phyloP scores from a whole-genome alignment of 768 basidiomycete genomes.

The Leucosporidium creatinivorum region DNA sequence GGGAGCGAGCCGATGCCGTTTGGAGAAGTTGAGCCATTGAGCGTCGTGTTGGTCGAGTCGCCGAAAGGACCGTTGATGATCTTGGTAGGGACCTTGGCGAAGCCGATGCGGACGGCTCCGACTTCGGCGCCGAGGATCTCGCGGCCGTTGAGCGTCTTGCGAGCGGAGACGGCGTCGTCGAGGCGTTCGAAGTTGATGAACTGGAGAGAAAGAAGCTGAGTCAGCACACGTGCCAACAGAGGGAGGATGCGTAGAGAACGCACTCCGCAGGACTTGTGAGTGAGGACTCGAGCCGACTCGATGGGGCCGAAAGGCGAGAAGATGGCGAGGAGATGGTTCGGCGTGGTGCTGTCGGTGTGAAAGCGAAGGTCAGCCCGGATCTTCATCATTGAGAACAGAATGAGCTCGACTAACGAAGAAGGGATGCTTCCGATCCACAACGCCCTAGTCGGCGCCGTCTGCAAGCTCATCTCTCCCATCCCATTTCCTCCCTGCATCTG shows the following conservation, averaged over 20 bases:
- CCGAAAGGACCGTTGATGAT: constrained; percentile 8
- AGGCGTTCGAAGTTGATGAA: constrained; percentile 93
- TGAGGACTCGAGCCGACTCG: constrained; percentile 89
- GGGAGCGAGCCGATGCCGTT: constrained; percentile 20
- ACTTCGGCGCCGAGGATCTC: constrained; percentile 95
- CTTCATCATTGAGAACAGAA: not conserved
- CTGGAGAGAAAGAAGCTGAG: constrained; percentile 6
- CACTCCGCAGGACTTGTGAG: constrained; percentile 87
- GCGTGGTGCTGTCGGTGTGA: constrained; percentile 60
- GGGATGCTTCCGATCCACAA: constrained; percentile 98
- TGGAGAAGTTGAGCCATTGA: constrained; percentile 3
- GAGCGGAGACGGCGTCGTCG: constrained; percentile 90
- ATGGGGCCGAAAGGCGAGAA: constrained; percentile 97
- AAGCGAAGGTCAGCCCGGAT: too few relatives aligned
- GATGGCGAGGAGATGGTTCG: constrained; percentile 86
- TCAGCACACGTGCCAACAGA: not conserved
- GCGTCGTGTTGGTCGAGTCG: not conserved
- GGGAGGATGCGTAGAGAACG: too few relatives aligned
- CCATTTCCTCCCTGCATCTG: not conserved
- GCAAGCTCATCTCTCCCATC: constrained; percentile 49
- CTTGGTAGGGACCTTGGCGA: constrained; percentile 88
- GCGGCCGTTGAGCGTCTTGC: constrained; percentile 89
- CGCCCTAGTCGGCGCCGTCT: constrained; percentile 85
- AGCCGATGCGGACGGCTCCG: constrained; percentile 91
- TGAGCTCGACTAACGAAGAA: constrained; percentile 41